Base-by-base conservation (phyloP, 371 early-diverging fungal species). In the Umbelopsis sp. region DNA sequence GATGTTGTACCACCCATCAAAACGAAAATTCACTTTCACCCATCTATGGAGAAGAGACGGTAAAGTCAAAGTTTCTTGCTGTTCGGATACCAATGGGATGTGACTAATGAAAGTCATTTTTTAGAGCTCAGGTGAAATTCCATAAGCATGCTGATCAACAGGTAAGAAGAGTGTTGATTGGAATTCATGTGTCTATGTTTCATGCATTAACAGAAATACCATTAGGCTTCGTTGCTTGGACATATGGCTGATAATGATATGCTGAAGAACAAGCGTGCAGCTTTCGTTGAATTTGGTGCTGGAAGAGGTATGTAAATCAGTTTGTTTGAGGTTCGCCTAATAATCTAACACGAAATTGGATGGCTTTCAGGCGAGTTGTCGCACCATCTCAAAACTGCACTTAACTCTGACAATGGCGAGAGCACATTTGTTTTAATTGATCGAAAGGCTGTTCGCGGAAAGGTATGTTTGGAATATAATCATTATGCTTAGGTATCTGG, bases 281-380 rank as follows among this genome's bases (percentile, higher is more conserved):
- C 86, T 35, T 94, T 89, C 76, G 78, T 91, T 41, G 96, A 96
- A 75, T 94, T 95, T 80, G 96, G 95, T 18, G 90, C 92, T 29
- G 96, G 95, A 8, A 91, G 87, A 77, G 92, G 88, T 78, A 76
- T 69, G 44, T 52, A 69, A 29, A 14, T 66, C 68, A 12, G 8
- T 20, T 8, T 72, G 50, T 69, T 66, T 73, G 46, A 16, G 48
- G 20, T 45, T 65, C 41, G 50, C 29, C n/a, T 1, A 22, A 65
- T 48, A 53, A 50, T 12, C 7, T 63, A 38, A 63, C 20, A 18
- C 29, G 3, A 0, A 6, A 4, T 65, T 63, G 29, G 22, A 22
- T 22, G 22, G 14, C 65, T 29, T 48, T 41, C 70, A 72, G 91
- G 89, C 12, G 92, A 91, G 66, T 68, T 91, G 20, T 87, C 90